A percentile compares a stretch with the other conserved stretches of the same genome.
These are phyloP conservation scores for Vitellaria paradoxa DNA, from an alignment of 179 eudicot species.

Conservation along the genomic window DNA sequence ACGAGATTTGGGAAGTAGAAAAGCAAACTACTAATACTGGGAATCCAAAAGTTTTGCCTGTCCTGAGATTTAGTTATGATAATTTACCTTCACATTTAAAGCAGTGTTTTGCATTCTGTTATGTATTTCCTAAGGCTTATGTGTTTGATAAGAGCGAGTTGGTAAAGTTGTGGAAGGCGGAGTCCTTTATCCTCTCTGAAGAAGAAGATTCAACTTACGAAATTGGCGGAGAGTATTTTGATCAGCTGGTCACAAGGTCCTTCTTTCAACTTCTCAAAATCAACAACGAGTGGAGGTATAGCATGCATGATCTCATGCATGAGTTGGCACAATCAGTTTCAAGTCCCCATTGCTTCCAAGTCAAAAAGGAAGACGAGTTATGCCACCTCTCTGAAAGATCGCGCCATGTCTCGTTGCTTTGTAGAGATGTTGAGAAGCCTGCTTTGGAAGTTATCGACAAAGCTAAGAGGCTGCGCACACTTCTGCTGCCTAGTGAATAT, in stretches of 20 bases:
- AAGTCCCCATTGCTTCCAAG: constrained; percentile 11
- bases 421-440: constrained; percentile 19
- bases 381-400: not conserved
- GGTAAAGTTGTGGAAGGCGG: constrained; percentile 25
- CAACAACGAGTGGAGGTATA: constrained; percentile 21
- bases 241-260: constrained; percentile 21
- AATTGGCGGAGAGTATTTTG: constrained; percentile 17
- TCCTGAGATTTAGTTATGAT: constrained; percentile 23
- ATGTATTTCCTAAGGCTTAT: constrained; percentile 28
- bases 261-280: constrained; percentile 25
- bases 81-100: constrained; percentile 22
- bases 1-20: constrained; percentile 26
- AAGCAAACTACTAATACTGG: not conserved
- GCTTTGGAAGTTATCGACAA: constrained; percentile 10
- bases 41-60: constrained; percentile 19
- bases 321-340: constrained; percentile 31
- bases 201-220: constrained; percentile 20
- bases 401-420: constrained; percentile 19
- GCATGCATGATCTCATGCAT: constrained; percentile 32
- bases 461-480: constrained; percentile 23
- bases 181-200: constrained; percentile 11
- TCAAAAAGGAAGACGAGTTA: constrained; percentile 5
- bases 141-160: constrained; percentile 22
- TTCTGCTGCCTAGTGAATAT: constrained; percentile 13
- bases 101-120: constrained; percentile 29